Conservation (phyloP, 1,284 basidiomycete genomes). For the Ceratobasidium sp. region DNA sequence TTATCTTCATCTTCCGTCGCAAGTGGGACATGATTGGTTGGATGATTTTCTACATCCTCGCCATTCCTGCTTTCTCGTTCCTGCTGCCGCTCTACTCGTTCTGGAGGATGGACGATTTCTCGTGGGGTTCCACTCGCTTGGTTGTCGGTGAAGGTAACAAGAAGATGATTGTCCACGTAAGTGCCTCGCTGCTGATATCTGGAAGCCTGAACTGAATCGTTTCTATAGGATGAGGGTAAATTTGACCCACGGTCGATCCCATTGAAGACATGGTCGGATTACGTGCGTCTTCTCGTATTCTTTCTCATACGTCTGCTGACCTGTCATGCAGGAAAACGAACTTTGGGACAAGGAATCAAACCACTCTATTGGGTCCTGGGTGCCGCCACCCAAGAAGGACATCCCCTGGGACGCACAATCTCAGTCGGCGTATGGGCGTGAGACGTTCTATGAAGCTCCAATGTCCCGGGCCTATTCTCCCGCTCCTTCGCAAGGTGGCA, state of each 20-base stretch:
- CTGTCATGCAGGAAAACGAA: conserved; percentile 81
- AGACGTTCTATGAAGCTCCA: conserved; percentile 77
- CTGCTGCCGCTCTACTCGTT: conserved; percentile 96
- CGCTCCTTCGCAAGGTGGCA: conserved; percentile 69
- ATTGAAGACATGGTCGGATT: conserved; percentile 96
- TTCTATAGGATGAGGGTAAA: conserved; percentile 89
- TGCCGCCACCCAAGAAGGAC: conserved; percentile 75
- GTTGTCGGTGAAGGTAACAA: conserved; percentile 96
- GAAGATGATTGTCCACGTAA: conserved; percentile 92
- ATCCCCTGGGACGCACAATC: conserved; percentile 79
- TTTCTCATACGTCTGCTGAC: conserved; percentile 39
- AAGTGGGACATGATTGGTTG: conserved; percentile 98
- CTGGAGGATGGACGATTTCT: conserved; percentile 99
- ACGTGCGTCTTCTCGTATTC: conserved; percentile 64
- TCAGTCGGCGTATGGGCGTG: conserved; percentile 82
- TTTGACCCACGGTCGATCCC: conserved; percentile 94
- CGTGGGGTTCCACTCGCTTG: conserved; percentile 95
- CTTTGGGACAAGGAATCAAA: conserved; percentile 97
- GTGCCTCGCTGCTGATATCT: conserved; percentile 54
- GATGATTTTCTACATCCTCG: conserved; percentile 97
- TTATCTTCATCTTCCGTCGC: conserved; percentile 86
- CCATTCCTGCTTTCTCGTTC: conserved; percentile 92
- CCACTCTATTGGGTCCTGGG: conserved; percentile 89
- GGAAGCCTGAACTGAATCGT: conserved; percentile 36
- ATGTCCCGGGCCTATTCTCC: conserved; percentile 71